These are phyloP conservation scores for Suillus hirtellus DNA, from an alignment of 768 basidiomycete species.

Conservation along the genomic window DNA sequence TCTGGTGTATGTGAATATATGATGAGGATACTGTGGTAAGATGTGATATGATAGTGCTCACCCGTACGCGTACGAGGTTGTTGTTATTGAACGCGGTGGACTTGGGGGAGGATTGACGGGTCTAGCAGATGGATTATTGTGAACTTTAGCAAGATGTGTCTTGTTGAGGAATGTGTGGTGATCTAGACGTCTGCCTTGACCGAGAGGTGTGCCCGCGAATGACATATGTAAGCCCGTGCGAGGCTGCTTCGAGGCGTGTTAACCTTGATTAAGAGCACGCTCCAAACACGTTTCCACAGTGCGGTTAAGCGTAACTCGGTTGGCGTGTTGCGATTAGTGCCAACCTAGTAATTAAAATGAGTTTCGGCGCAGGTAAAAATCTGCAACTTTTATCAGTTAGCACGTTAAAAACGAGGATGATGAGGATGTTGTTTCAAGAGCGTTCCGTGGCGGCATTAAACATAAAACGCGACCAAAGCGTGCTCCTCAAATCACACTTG, in stretches of 20 bases:
- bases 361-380: neutral
- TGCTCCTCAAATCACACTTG: slow-evolving; percentile 19
- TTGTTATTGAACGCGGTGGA: slow-evolving; percentile 45
- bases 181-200: slow-evolving; percentile 86
- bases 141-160: slow-evolving; percentile 34
- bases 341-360: neutral
- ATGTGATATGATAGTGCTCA: slow-evolving; percentile 33
- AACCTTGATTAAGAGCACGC: slow-evolving; percentile 13
- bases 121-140: slow-evolving; percentile 28
- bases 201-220: slow-evolving; percentile 81
- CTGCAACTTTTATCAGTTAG: neutral
- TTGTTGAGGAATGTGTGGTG: slow-evolving; percentile 77
- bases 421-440: slow-evolving; percentile 4
- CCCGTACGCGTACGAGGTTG: slow-evolving; percentile 70
- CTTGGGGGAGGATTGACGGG: slow-evolving; percentile 32
- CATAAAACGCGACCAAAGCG: slow-evolving; percentile 15
- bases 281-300: slow-evolving; percentile 17
- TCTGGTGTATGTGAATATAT: slow-evolving; percentile 35
- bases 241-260: slow-evolving; percentile 11
- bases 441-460: slow-evolving; percentile 14
- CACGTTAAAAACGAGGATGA: slow-evolving; percentile 4
- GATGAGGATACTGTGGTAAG: slow-evolving; percentile 20
- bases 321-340: neutral
- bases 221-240: slow-evolving; percentile 58
- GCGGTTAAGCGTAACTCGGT: slow-evolving; percentile 7